Evolutionary conservation across 768 basidiomycete genomes (phyloP), one percentile per base, ranked within the genome.

Genomic region (Trametes coccinea): DNA sequence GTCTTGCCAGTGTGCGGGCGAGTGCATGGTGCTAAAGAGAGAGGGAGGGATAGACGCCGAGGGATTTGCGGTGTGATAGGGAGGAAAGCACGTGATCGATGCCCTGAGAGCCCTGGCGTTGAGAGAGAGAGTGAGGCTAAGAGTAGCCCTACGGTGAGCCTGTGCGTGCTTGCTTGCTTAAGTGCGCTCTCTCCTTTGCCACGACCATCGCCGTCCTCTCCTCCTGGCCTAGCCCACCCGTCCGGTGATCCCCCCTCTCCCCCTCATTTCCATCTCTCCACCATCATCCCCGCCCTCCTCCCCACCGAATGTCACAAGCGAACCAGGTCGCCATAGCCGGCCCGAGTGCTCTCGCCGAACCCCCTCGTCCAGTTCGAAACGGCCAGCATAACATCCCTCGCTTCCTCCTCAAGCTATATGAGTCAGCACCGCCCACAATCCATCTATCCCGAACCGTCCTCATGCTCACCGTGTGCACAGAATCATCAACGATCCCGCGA

Each of bases 321-420:
- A 80, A 81, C 30, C 84, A 86, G 65, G 79, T 86, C 59, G 80
- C 85, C 3, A 74, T 87, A 6, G 73, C 84, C 0, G 77, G 86
- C 53, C 71, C 78, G 27, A 75, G 37, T 72, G 53, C 64, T 30
- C 40, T 79, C 51, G 68, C 74, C 16, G 64, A 76, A 31, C 71
- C 78, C 29, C 72, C 77, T 17, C 75, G 75, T 58, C 64, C 81
- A 39, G 80, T 73, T 73, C 79, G 72, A 70, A 74, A 76, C 14
- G 77, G 78, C 11, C 76, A 78, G 61, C 78, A 79, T 53, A 72
- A 80, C 30, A 82, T 89, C 0, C 93, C 95, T 3, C 89, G 90
- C 0, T 97, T 97, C 71, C 80, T 97, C 11, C 92, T 95, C 75
- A 98, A 98, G 74, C 82, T 98, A 30, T 95, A 89, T 74, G 89